Base-by-base conservation (phyloP, 805 yeast species). In the Suhomyces prunicola region DNA sequence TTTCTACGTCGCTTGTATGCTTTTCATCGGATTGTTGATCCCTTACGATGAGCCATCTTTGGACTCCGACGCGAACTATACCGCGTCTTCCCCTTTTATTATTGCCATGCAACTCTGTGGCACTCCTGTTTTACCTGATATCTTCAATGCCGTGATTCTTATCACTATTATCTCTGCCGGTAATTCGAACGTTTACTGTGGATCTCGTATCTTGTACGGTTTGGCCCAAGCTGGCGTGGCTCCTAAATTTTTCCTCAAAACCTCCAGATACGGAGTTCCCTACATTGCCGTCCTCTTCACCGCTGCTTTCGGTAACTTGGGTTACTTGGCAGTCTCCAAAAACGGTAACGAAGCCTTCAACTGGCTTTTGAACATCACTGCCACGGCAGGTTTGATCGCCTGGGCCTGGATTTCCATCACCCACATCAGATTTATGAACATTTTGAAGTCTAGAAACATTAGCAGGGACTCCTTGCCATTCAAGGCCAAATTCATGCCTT, bases 351-450 rank as follows among this genome's bases (percentile, higher is more conserved):
- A 78, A 3, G 91, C 85, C 29, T 87, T 87, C 72, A 72, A 79
- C 63, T 87, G 92, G 92, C 74, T 87, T 54, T 71, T 86, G 59
- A 86, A 86, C 67, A 86, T 87, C 60, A 81, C 89, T n/a, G 88
- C 88, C 27, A 86, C 86, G 47, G 85, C 91, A 9, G 92, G 92
- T 54, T 77, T 87, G 58, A 84, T 86, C 59, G 79, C 88, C 15
- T 86, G 92, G 92, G 78, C 83, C 47, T 80, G 83, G 65, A 86
- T 87, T 55, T 77, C 85, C 27, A 68, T 80, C 46, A 74, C 87
- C 2, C 92, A 86, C 68, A 70, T 87, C 53, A 76, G 92, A 66
- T 87, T 87, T 70, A 87, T 87, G 85, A 68, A 74, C 41, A 85
- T 86, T 33, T 71, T 89, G 60, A 80, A 78, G 60, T 66, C 73